Evolutionary conservation across 176 grass and related monocot species (phyloP).

Genomic region (Eleusine indica): DNA sequence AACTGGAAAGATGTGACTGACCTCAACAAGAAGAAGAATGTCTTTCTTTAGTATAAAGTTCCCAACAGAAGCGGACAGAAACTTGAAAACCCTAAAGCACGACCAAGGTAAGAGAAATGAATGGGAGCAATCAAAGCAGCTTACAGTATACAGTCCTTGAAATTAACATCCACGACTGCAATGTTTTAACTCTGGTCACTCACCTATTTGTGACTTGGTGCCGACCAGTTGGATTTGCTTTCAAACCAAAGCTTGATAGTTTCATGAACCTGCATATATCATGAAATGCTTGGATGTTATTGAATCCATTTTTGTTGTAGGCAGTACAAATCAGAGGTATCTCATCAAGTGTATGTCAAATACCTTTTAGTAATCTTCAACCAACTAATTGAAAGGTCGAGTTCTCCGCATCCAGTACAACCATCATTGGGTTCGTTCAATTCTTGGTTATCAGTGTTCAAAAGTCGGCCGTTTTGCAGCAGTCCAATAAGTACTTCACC

Average conservation of each 20-base stretch:
- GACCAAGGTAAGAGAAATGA: constrained; percentile 36
- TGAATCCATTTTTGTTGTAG: not conserved
- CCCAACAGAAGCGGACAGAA: constrained; percentile 41
- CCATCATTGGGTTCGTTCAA: constrained; percentile 28
- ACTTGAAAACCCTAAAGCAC: constrained; percentile 51
- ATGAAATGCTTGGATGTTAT: constrained; percentile 15
- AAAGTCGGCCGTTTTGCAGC: constrained; percentile 43
- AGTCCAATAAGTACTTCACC: constrained; percentile 56
- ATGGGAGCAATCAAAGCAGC: not conserved
- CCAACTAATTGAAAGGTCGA: constrained; percentile 33
- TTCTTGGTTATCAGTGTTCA: constrained; percentile 26
- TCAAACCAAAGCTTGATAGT: constrained; percentile 42
- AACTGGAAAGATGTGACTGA: constrained; percentile 38
- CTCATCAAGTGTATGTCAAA: constrained; percentile 25
- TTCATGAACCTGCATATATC: constrained; percentile 59
- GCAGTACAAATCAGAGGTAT: constrained; percentile 5
- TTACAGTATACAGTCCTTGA: not conserved
- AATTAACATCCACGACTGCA: constrained; percentile 26
- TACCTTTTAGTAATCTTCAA: constrained; percentile 65
- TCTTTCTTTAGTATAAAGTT: constrained; percentile 39
- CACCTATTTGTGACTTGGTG: constrained; percentile 53
- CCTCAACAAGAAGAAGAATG: constrained; percentile 60
- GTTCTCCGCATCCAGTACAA: not conserved
- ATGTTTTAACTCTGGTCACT: not conserved
- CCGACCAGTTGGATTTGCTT: constrained; percentile 47